A percentile compares a stretch with the other conserved stretches of the same genome.
These are phyloP conservation scores for Kockovaella imperatae DNA, from an alignment of 768 basidiomycete species.

Conservation along the genomic window DNA sequence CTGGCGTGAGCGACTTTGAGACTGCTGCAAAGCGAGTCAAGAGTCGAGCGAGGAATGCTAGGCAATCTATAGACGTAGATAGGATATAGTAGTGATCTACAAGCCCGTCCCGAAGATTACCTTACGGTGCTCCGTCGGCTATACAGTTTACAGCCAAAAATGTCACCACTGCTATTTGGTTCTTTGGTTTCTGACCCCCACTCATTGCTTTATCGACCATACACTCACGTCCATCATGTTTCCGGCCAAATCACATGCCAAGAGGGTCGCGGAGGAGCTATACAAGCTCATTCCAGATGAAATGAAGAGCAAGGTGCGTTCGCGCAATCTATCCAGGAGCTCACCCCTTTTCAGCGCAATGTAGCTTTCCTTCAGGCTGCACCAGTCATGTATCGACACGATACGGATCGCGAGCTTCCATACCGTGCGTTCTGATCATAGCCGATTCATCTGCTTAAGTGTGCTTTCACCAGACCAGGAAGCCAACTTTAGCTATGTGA, in stretches of 20 bases:
- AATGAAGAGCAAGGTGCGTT: conserved; percentile 54
- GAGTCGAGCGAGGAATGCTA: no score
- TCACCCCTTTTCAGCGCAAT: conserved; percentile 8
- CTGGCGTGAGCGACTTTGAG: conserved; percentile 12
- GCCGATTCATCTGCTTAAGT: not conserved
- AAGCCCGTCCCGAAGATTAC: no score
- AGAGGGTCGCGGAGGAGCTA: conserved; percentile 54
- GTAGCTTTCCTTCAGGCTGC: conserved; percentile 23
- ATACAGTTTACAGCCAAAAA: no score
- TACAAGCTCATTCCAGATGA: conserved; percentile 50
- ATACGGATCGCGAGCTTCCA: conserved; percentile 72
- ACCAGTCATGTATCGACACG: conserved; percentile 42
- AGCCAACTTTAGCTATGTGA: conserved; percentile 81
- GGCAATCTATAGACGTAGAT: no score
- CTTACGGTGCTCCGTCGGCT: no score
- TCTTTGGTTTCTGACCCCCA: no score
- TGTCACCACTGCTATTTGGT: no score
- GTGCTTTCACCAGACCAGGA: conserved; percentile 53
- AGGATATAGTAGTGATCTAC: no score
- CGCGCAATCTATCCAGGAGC: not conserved
- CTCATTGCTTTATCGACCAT: no score
- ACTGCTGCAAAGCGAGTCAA: not conserved
- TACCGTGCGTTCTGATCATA: conserved; percentile 56
- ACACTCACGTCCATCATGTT: no score
- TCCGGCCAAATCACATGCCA: conserved; percentile 31